These are phyloP conservation scores for Trichoderma brevicompactum DNA, from an alignment of 2,329 filamentous ascomycete species.

Conservation along the genomic window DNA sequence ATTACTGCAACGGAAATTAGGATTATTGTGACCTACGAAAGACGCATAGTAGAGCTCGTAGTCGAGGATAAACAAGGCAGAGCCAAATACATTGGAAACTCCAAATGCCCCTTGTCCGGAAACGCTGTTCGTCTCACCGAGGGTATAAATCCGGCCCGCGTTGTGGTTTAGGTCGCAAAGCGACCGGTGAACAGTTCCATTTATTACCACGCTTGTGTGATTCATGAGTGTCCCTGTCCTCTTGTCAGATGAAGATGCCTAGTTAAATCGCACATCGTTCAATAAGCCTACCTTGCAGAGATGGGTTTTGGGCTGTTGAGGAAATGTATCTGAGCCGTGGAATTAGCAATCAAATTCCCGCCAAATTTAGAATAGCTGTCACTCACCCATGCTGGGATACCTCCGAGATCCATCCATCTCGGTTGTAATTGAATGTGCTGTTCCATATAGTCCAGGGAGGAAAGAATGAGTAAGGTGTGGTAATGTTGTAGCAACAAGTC, in stretches of 20 bases:
- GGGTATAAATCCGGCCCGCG: constrained; percentile 18
- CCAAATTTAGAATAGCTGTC: neutral
- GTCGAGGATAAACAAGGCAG: constrained; percentile 23
- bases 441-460: constrained; percentile 26
- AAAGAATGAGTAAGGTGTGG: constrained; percentile 25
- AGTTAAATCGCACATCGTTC: too few relatives aligned
- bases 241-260: neutral
- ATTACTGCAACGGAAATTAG: fast-evolving
- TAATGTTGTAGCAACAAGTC: constrained; percentile 26
- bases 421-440: constrained; percentile 20
- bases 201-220: constrained; percentile 22
- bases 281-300: constrained; percentile 2
- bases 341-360: neutral
- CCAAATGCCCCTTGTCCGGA: constrained; percentile 26
- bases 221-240: constrained; percentile 24
- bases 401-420: constrained; percentile 25
- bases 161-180: constrained; percentile 15
- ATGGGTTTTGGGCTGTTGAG: neutral
- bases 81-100: constrained; percentile 24
- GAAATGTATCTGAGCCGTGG: neutral
- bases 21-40: neutral
- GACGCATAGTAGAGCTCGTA: constrained; percentile 27
- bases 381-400: constrained; percentile 26
- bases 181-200: constrained; percentile 19
- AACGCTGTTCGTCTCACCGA: constrained; percentile 24